These are phyloP conservation scores for Colletotrichum eremochloae DNA, from an alignment of 2,329 filamentous ascomycete species.

Conservation along the genomic window DNA sequence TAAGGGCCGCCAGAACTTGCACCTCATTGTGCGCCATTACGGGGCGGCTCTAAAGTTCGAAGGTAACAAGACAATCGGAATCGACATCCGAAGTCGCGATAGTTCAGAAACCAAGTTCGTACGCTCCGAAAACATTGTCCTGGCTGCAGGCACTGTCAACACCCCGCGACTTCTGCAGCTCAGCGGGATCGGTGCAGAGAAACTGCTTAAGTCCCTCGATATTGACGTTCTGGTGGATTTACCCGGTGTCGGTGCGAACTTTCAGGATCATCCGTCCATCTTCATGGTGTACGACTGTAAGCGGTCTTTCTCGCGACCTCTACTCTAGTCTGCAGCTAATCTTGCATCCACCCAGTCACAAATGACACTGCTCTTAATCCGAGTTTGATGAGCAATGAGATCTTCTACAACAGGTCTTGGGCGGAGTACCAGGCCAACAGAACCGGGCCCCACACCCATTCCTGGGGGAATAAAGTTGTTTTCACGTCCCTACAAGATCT, in stretches of 20 bases:
- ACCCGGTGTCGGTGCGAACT: conserved; percentile 56
- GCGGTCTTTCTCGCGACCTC: conserved; percentile 1
- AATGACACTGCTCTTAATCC: conserved; percentile 40
- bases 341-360: neutral
- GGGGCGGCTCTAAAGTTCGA: conserved; percentile 46
- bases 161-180: conserved; percentile 70
- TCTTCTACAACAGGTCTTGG: conserved; percentile 45
- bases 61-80: conserved; percentile 52
- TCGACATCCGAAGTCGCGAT: conserved; percentile 44
- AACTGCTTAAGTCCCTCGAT: conserved; percentile 53
- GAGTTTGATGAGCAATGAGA: conserved; percentile 43
- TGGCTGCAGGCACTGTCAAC: conserved; percentile 63
- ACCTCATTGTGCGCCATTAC: conserved; percentile 44
- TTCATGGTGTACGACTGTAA: conserved; percentile 51
- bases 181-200: conserved; percentile 65
- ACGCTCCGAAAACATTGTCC: conserved; percentile 48
- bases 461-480: conserved; percentile 44
- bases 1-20: conserved; percentile 42
- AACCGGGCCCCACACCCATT: conserved; percentile 46
- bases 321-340: rapidly evolving
- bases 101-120: conserved; percentile 35
- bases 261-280: conserved; percentile 55
- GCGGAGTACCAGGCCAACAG: conserved; percentile 44
- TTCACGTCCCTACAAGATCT: conserved; percentile 44
- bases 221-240: conserved; percentile 68